Evolutionary conservation across 768 basidiomycete genomes (phyloP).

Genomic region (Boletus pseudo-olivaceus): DNA sequence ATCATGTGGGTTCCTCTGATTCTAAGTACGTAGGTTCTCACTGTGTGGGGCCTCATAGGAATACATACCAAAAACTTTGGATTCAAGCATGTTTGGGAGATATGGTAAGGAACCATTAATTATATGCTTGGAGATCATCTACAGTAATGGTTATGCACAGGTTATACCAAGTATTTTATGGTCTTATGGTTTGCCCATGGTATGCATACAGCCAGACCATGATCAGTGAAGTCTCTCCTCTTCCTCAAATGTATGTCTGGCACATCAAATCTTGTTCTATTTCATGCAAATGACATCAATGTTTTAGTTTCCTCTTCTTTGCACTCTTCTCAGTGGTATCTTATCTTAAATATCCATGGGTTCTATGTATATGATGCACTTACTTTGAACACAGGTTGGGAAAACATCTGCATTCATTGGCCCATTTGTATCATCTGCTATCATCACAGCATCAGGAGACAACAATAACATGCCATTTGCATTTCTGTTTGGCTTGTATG

Average conservation of each 20-base stretch:
- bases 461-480: conserved; percentile 77
- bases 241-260: conserved; percentile 60
- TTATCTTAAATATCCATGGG: conserved; percentile 3
- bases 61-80: conserved; percentile 71
- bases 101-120: conserved; percentile 43
- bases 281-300: not conserved
- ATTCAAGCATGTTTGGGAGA: conserved; percentile 82
- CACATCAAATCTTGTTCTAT: not conserved
- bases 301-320: conserved; percentile 62
- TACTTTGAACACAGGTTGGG: conserved; percentile 43
- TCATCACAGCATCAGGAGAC: conserved; percentile 62
- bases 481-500: conserved; percentile 67
- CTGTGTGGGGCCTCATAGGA: conserved; percentile 75
- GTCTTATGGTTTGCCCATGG: conserved; percentile 74
- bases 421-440: conserved; percentile 70
- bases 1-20: not conserved
- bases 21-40: conserved; percentile 49
- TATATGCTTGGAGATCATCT: not conserved
- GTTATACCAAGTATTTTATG: conserved; percentile 69
- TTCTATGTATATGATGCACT: not conserved
- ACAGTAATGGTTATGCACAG: conserved; percentile 33
- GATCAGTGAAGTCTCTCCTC: conserved; percentile 75
- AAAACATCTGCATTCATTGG: conserved; percentile 79
- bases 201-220: conserved; percentile 81
- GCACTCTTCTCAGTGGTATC: conserved; percentile 67